These are phyloP conservation scores for Coprinopsis strossmayeri DNA, from an alignment of 768 basidiomycete genomes.

Conservation along the genomic window DNA sequence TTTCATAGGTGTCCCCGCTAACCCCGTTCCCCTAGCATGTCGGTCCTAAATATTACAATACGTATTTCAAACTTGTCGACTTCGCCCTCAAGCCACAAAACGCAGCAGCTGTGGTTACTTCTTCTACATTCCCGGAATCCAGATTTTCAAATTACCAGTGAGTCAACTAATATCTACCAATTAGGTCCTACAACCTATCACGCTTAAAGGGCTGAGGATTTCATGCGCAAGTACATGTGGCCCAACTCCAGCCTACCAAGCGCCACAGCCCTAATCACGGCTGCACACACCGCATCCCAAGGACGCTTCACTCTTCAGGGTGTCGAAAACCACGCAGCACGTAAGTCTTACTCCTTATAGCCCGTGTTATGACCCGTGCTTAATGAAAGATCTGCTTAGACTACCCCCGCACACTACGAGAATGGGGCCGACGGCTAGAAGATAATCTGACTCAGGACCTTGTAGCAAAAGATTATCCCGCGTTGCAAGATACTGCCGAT, in stretches of 20 bases:
- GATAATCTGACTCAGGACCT: conserved; percentile 53
- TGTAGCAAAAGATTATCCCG: conserved; percentile 54
- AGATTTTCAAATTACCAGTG: conserved; percentile 67
- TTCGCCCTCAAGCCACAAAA: conserved; percentile 65
- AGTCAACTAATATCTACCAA: conserved; percentile 21
- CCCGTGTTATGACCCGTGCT: not conserved
- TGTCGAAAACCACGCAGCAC: conserved; percentile 80
- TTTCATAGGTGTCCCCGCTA: too few species aligned
- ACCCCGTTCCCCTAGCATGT: conserved; percentile 47
- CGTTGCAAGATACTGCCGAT: conserved; percentile 45
- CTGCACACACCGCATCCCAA: conserved; percentile 62
- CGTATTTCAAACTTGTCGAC: conserved; percentile 73
- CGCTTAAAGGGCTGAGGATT: conserved; percentile 58
- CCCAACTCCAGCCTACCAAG: conserved; percentile 85
- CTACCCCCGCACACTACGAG: conserved; percentile 88
- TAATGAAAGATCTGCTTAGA: conserved; percentile 30
- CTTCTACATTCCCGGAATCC: conserved; percentile 66
- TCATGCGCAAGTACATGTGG: conserved; percentile 88
- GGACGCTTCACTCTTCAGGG: conserved; percentile 77
- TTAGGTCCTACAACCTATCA: conserved; percentile 6
- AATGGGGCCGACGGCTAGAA: conserved; percentile 80
- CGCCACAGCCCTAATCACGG: conserved; percentile 72
- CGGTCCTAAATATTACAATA: conserved; percentile 50
- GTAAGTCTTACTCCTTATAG: conserved; percentile 31
- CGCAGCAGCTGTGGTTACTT: conserved; percentile 62